A percentile compares a stretch with the other conserved stretches of the same genome.
phyloP scores from a whole-genome alignment of 1,284 basidiomycete genomes.

The Thelephora terrestris region DNA sequence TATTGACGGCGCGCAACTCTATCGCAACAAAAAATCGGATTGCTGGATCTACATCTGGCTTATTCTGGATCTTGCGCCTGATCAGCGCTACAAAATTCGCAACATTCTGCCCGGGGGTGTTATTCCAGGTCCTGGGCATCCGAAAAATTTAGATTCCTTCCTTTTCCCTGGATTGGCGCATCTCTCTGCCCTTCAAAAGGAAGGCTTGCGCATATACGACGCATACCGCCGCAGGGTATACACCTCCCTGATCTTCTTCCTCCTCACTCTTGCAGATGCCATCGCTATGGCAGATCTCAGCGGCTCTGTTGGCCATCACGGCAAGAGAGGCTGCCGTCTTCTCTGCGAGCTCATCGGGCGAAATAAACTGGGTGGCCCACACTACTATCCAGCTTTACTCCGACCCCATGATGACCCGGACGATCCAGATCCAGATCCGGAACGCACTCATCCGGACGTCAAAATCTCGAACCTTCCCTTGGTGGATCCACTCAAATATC shows the following conservation, averaged over 20 bases:
- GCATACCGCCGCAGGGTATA: neutral
- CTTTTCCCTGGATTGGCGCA: constrained; percentile 10
- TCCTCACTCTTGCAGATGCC: constrained; percentile 6
- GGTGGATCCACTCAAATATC: constrained; percentile 10
- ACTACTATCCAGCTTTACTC: constrained; percentile 5
- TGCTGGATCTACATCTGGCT: constrained; percentile 18
- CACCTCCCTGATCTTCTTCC: constrained; percentile 1
- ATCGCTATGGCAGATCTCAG: constrained; percentile 3
- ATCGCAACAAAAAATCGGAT: constrained; percentile 13
- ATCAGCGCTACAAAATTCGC: constrained; percentile 12
- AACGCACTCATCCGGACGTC: neutral
- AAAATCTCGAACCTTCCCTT: neutral
- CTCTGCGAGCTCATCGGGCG: constrained; percentile 1
- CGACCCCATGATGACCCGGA: neutral
- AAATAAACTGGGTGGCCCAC: constrained; percentile 1
- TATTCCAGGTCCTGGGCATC: constrained; percentile 11
- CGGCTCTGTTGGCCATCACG: no score
- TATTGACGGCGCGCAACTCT: constrained; percentile 16
- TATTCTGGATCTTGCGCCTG: constrained; percentile 10
- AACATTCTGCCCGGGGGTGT: constrained; percentile 9
- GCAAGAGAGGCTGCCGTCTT: constrained; percentile 5
- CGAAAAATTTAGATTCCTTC: constrained; percentile 10
- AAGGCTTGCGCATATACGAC: constrained; percentile 3
- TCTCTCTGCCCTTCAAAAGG: no score
- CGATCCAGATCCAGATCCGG: no score